Evolutionary conservation across 2,329 filamentous ascomycete genomes (phyloP), one percentile per base, ranked within the genome.

Genomic region (Alternaria panax): DNA sequence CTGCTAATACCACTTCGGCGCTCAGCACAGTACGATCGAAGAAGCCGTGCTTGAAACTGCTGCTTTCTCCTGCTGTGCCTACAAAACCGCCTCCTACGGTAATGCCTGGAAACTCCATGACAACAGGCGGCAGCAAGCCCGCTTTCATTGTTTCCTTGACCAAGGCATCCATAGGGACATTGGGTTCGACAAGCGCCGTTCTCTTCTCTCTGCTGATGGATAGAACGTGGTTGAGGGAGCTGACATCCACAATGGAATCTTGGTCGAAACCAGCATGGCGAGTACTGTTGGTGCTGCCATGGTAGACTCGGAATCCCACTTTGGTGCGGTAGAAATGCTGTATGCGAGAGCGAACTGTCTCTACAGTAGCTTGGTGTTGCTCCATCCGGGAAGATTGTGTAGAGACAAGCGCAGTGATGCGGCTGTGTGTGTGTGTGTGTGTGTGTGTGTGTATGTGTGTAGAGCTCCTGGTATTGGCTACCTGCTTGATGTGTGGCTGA

Each of bases 201-300:
- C 80, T 82, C 3, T 71, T 74, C 1, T 77, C 71, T 0, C 64
- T 68, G 70, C 92, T 83, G 47, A 93, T 80, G 6, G 80, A 75
- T 2, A 93, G 78, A 18, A 93, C 84, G 67, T 85, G 82, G 64
- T 83, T 84, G 25, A 93, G 84, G 5, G 72, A 68, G 75, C 87
- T 89, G 22, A 89, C 91, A 73, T 92, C 89, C 57, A 93, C 81
- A 9, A 87, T 67, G 16, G 61, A 53, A 27, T 70, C 81, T 7
- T 54, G 70, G 36, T 75, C 66, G 57, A 78, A 75, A n/a, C 67
- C 64, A 2, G 75, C 73, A 58, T 84, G 83, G 0, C 91, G 87
- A 14, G 91, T 93, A 77, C 87, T 90, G 80, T 92, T 92, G 24
- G 90, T 92, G 2, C 88, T 87, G 66, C 91, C 91, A 78, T 93